A percentile compares a stretch with the other conserved stretches of the same genome.
Evolutionary conservation across 495 filamentous ascomycete genomes (phyloP).

Genomic region (Lichenothelia convexa): DNA sequence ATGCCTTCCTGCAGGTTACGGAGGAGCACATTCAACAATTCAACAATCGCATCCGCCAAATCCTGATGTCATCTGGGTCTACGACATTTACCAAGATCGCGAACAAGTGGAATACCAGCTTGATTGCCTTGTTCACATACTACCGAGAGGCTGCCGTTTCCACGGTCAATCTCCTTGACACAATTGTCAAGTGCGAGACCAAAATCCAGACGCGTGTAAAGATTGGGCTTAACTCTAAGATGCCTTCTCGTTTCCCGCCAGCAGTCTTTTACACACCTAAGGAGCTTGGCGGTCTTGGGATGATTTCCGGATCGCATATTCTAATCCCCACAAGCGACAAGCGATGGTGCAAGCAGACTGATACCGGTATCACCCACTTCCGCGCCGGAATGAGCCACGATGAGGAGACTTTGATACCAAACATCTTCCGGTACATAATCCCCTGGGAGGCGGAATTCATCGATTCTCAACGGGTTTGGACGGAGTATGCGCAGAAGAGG

Average conservation of each 20-base stretch:
- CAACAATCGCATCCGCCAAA: constrained; percentile 96
- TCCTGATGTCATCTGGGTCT: constrained; percentile 96
- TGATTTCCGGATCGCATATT: constrained; percentile 98
- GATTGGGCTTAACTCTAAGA: constrained; percentile 98
- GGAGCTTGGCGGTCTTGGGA: constrained; percentile 91
- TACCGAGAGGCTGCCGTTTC: constrained; percentile 98
- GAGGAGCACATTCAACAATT: constrained; percentile 98
- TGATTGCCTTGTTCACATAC: constrained; percentile 99
- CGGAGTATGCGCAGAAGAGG: constrained; percentile 96
- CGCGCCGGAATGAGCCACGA: constrained; percentile 97
- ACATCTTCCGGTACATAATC: constrained; percentile 99
- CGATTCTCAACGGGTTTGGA: constrained; percentile 97
- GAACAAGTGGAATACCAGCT: constrained; percentile 98
- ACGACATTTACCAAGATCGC: constrained; percentile 99
- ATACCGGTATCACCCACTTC: constrained; percentile 94
- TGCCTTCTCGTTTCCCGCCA: constrained; percentile 97
- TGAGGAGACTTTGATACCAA: constrained; percentile 93
- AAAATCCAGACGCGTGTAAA: constrained; percentile 99
- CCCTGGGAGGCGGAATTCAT: constrained; percentile 99
- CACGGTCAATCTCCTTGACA: constrained; percentile 87
- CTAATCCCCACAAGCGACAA: constrained; percentile 96
- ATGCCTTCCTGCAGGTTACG: constrained; percentile 95
- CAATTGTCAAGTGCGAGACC: constrained; percentile 98
- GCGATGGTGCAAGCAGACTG: constrained; percentile 95
- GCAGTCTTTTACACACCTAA: constrained; percentile 99